These are phyloP conservation scores for Grosmannia clavigera DNA, from an alignment of 2,329 filamentous ascomycete species.

Conservation along the genomic window DNA sequence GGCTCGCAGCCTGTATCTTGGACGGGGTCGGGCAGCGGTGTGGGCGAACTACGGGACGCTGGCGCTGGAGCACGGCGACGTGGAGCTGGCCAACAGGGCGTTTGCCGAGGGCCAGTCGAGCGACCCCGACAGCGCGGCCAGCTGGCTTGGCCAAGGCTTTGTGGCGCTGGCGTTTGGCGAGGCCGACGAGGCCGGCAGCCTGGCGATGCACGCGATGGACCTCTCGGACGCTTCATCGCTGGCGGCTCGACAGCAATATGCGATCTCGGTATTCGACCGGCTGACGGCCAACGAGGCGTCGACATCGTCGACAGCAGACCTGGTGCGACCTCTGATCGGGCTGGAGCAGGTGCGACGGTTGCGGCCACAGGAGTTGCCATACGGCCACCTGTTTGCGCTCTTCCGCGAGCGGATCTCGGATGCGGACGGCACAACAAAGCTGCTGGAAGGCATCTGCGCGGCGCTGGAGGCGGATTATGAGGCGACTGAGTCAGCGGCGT, in stretches of 20 bases:
- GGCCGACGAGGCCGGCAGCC: constrained; percentile 60
- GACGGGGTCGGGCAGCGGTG: constrained; percentile 69
- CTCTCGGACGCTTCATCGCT: constrained; percentile 69
- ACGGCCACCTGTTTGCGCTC: constrained; percentile 66
- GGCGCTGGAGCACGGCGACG: constrained; percentile 73
- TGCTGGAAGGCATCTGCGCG: constrained; percentile 54
- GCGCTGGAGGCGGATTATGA: constrained; percentile 74
- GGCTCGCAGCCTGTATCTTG: constrained; percentile 80
- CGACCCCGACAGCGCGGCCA: constrained; percentile 85
- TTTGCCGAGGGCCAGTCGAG: constrained; percentile 87
- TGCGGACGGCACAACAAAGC: constrained; percentile 46
- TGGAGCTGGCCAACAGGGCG: constrained; percentile 74
- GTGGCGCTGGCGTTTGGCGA: constrained; percentile 70
- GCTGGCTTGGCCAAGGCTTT: constrained; percentile 88
- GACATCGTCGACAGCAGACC: constrained; percentile 41
- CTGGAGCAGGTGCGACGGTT: constrained; percentile 69
- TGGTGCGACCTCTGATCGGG: constrained; percentile 81
- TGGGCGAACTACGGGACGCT: constrained; percentile 90
- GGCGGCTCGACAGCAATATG: constrained; percentile 66
- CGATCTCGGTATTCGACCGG: constrained; percentile 71
- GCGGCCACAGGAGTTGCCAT: constrained; percentile 55
- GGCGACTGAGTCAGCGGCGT: constrained; percentile 59
- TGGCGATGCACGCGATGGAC: constrained; percentile 91
- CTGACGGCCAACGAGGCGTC: constrained; percentile 45
- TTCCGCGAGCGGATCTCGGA: constrained; percentile 73